Conservation (phyloP, 2,329 filamentous ascomycete genomes). For the Pseudocercospora cruenta region DNA sequence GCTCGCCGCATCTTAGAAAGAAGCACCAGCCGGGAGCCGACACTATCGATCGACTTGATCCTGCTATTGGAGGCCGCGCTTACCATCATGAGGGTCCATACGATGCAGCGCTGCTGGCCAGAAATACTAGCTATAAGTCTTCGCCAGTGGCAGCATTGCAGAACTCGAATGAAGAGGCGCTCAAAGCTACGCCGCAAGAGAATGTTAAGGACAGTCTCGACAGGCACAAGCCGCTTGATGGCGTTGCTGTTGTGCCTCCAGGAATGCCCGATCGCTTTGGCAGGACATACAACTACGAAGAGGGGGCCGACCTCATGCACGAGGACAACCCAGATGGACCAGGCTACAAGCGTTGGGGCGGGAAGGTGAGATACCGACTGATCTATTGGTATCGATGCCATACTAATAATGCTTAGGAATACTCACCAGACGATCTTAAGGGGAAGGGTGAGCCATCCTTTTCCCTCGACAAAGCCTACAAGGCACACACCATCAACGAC, state of each 20-base stretch:
- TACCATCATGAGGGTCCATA: constrained; percentile 94
- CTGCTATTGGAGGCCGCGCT: constrained; percentile 60
- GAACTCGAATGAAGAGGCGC: constrained; percentile 72
- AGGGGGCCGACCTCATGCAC: constrained; percentile 84
- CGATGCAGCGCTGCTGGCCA: constrained; percentile 75
- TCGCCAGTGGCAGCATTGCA: constrained; percentile 78
- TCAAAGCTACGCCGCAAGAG: constrained; percentile 79
- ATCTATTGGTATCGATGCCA: not conserved
- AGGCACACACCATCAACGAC: constrained; percentile 57
- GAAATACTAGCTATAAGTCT: constrained; percentile 63
- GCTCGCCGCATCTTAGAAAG: constrained; percentile 67
- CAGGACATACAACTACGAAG: constrained; percentile 74
- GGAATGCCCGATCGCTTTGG: constrained; percentile 71
- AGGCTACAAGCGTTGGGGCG: constrained; percentile 77
- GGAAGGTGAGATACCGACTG: constrained; percentile 60
- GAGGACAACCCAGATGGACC: constrained; percentile 69
- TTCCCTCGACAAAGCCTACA: constrained; percentile 69
- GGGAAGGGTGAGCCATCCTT: constrained; percentile 80
- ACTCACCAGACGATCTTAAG: constrained; percentile 76
- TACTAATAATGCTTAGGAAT: constrained; percentile 49
- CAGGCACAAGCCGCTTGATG: constrained; percentile 78
- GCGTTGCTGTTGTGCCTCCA: constrained; percentile 74
- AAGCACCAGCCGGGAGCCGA: constrained; percentile 71
- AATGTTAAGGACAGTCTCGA: constrained; percentile 74
- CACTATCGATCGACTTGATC: constrained; percentile 78